A percentile compares a stretch with the other conserved stretches of the same genome.
Conservation (phyloP, 345 rosid genomes). For the Dipteronia sinensis region DNA sequence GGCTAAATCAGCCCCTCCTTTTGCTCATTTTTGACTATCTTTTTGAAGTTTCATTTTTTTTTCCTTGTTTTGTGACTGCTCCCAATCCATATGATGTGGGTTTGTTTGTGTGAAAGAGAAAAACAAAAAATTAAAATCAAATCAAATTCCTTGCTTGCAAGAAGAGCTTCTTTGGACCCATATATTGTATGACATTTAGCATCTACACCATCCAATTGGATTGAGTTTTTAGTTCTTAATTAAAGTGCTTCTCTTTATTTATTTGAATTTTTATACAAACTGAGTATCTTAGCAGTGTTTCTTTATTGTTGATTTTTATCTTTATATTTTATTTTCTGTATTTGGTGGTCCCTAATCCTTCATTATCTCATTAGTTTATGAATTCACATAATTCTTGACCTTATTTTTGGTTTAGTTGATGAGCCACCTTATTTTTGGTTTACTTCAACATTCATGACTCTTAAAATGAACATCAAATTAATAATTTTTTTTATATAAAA, state of each 20-base stretch:
- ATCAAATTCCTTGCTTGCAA: conserved; percentile 38
- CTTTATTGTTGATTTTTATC: background rate
- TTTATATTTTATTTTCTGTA: background rate
- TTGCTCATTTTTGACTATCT: conserved; percentile 28
- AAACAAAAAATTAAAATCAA: background rate
- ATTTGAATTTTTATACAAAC: background rate
- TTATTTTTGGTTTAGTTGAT: no score
- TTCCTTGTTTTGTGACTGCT: no score
- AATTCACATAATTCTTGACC: no score
- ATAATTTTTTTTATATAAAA: background rate
- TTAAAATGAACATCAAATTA: background rate
- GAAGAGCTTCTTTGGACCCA: conserved; percentile 25
- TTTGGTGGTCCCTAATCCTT: background rate
- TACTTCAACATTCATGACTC: background rate
- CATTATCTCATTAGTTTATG: background rate
- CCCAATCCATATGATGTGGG: background rate
- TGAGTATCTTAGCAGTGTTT: background rate
- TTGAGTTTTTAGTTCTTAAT: background rate
- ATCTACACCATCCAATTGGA: background rate
- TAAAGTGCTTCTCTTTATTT: background rate
- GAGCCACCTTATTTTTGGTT: no score
- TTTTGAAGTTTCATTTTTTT: background rate
- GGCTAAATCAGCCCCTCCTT: background rate
- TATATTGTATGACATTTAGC: background rate
- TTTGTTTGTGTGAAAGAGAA: background rate